phyloP scores from a whole-genome alignment of 345 rosid genomes.

The Salix exigua region DNA sequence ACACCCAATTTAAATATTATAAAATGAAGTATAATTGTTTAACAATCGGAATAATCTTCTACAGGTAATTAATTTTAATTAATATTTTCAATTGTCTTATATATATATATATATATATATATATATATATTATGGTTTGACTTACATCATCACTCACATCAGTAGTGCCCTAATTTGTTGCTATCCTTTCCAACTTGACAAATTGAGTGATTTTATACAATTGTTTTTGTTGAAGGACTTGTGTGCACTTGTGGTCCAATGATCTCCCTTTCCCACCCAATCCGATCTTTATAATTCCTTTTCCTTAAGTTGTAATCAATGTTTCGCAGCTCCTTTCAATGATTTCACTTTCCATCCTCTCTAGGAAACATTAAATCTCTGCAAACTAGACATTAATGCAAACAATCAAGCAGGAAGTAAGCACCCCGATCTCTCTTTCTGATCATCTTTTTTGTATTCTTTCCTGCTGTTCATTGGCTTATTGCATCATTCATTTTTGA shows the following conservation, averaged over 20 bases:
- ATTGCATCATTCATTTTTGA: background rate
- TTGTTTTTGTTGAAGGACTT: background rate
- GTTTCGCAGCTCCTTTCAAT: background rate
- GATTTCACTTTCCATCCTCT: background rate
- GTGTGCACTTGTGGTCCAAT: background rate
- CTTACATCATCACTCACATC: conserved; percentile 3
- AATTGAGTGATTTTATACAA: background rate
- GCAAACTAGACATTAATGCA: background rate
- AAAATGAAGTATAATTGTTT: too few species aligned
- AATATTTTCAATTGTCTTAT: background rate
- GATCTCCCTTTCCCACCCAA: background rate
- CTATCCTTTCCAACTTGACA: conserved; percentile 1
- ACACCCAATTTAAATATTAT: too few species aligned
- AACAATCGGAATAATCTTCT: too few species aligned
- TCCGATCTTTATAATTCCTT: background rate
- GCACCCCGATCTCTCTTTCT: background rate
- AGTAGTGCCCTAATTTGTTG: background rate
- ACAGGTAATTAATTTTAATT: background rate
- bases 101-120: too few species aligned
- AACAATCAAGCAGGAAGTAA: background rate
- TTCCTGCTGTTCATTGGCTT: background rate
- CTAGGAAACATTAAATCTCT: background rate
- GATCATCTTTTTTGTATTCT: background rate
- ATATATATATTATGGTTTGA: background rate
- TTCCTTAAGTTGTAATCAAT: background rate